Base-by-base conservation (phyloP, 2,329 filamentous ascomycete species). In the Aspergillus ochraceoroseus region DNA sequence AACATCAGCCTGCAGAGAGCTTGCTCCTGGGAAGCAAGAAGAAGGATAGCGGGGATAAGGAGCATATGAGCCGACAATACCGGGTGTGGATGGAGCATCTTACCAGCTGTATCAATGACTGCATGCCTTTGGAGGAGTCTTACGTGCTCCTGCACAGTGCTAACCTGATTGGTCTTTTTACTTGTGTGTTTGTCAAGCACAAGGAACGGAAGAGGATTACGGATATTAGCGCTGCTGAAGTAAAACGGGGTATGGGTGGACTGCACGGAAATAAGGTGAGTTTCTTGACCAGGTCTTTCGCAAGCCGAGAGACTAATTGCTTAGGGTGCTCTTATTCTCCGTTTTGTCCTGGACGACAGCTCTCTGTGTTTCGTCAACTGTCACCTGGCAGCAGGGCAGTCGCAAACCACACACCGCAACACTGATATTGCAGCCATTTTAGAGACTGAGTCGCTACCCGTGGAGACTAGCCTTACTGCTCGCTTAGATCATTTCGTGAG, bases 341-440 rank as follows among this genome's bases (percentile, higher is more conserved):
- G 92, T n/a, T 95, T 98, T 65, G 76, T 89, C 55, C 68, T 98
- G 2, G 92, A 98, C 57, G 89, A 98, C 63, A 92, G 83, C 35
- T 95, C 90, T 1, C 67, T 98, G 23, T 98, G 92, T 67, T 90
- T 98, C 65, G 78, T 96, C 68, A 98, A 98, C 61, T 98, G 92
- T 62, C 92, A 98, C 76, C 71, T 98, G 44, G 92, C 92, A 12
- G 92, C 92, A 0, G 92, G 92, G 0, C 92, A 98, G 64, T 82
- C 84, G 0, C 86, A 94, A 44, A 94, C 90, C 0, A 85, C 85
- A 43, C 81, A 89, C 55, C 86, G 92, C 5, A 94, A 98, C 66
- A 92, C 88, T 54, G 92, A 98, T 57, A 80, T 95, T 17, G 85
- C 88, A 0, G 83, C 82, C 3, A 96, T 98, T 43, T 77, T 98